Conservation (phyloP, 768 basidiomycete species). For the Hericium erinaceus region DNA sequence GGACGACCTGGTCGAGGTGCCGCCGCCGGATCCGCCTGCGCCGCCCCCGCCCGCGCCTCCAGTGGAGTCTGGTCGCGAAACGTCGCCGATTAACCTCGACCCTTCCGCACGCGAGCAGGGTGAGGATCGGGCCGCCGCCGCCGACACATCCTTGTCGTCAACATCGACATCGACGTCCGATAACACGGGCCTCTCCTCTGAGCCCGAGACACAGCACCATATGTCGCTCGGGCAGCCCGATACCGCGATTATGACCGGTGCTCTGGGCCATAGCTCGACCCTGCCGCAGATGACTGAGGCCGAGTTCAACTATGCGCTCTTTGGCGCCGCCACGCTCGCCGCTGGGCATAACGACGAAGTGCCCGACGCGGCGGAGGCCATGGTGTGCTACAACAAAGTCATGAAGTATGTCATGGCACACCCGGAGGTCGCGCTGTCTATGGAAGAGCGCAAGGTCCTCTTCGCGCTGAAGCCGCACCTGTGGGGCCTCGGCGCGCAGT, state of each 20-base stretch:
- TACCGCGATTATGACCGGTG: conserved; percentile 21
- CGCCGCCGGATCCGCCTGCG: not conserved
- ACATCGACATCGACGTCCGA: not conserved
- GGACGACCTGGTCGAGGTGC: not conserved
- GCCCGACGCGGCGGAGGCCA: not conserved
- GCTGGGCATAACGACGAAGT: not conserved
- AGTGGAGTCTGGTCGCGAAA: no score
- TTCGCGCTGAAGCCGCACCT: not conserved
- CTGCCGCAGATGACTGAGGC: conserved; percentile 23
- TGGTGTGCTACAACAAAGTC: not conserved
- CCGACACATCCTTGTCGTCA: not conserved
- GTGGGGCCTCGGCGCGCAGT: not conserved
- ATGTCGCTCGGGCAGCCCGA: conserved; percentile 8
- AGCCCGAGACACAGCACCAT: not conserved
- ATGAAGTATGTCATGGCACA: not conserved
- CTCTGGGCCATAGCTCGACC: not conserved
- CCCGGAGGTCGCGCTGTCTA: not conserved
- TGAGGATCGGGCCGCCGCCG: not conserved
- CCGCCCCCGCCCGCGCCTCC: no score
- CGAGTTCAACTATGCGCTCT: not conserved
- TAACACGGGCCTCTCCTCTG: not conserved
- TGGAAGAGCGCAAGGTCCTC: not conserved
- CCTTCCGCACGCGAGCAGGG: not conserved
- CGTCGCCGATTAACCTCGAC: not conserved
- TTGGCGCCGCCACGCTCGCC: not conserved